A percentile compares a stretch with the other conserved stretches of the same genome.
Conservation (phyloP, 352 stramenopile genomes). For the Phytopythium oedochilum region DNA sequence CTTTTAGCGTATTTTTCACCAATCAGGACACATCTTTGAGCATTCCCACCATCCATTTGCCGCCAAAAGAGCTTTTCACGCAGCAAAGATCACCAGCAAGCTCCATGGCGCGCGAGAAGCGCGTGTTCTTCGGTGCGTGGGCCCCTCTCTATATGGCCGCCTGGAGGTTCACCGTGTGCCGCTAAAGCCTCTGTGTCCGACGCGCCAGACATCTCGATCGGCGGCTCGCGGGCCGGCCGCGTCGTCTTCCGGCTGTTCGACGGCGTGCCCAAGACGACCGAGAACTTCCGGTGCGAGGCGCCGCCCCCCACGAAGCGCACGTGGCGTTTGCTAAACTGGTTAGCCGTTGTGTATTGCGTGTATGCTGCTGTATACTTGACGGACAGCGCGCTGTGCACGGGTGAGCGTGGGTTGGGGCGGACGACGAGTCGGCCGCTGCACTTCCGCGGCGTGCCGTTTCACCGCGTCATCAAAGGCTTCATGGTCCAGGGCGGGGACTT, state of each 20-base stretch:
- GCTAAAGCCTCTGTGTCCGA: neutral
- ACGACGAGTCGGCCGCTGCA: slow-evolving; percentile 52
- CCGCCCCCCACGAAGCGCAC: neutral
- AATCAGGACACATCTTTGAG: neutral
- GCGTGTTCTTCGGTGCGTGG: slow-evolving; percentile 33
- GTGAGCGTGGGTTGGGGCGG: slow-evolving; percentile 61
- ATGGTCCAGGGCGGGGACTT: slow-evolving; percentile 85
- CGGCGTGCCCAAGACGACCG: slow-evolving; percentile 48
- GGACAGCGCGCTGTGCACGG: slow-evolving; percentile 32
- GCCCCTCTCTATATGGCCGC: neutral
- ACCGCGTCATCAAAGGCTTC: slow-evolving; percentile 84
- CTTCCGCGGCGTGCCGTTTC: slow-evolving; percentile 70
- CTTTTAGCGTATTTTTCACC: neutral
- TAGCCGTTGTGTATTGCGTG: no score
- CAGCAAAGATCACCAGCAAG: neutral
- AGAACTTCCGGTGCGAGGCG: slow-evolving; percentile 49
- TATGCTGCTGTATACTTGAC: neutral
- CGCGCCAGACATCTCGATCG: slow-evolving; percentile 89
- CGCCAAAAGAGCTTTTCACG: neutral
- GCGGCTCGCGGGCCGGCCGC: slow-evolving; percentile 57
- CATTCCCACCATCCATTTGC: no score
- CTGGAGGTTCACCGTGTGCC: neutral
- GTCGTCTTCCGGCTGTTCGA: slow-evolving; percentile 64
- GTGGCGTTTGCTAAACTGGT: no score
- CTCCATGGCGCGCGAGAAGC: slow-evolving; percentile 18